These are phyloP conservation scores for Huntiella omanensis DNA, from an alignment of 2,329 filamentous ascomycete species.

Conservation along the genomic window DNA sequence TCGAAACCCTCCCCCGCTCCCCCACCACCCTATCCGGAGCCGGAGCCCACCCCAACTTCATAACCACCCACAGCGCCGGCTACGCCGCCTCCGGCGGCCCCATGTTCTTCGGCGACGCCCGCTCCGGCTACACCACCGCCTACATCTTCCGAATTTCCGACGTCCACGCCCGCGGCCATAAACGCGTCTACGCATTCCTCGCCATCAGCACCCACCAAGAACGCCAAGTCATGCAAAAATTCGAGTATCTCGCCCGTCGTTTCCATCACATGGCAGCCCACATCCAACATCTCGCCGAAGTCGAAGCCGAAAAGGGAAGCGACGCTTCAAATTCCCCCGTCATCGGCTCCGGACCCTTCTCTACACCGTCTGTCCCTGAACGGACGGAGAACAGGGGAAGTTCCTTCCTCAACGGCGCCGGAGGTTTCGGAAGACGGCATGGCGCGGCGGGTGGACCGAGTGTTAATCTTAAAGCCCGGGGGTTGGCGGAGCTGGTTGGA, in stretches of 20 bases:
- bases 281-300: constrained; percentile 46
- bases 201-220: constrained; percentile 47
- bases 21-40: constrained; percentile 18
- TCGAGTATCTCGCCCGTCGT: constrained; percentile 39
- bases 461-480: constrained; percentile 33
- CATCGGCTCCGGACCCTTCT: constrained; percentile 17
- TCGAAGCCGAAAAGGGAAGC: constrained; percentile 38
- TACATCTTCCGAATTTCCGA: constrained; percentile 54
- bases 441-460: constrained; percentile 36
- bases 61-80: constrained; percentile 34
- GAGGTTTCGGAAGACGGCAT: constrained; percentile 37
- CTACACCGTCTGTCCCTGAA: constrained; percentile 16
- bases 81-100: constrained; percentile 41
- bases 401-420: constrained; percentile 35
- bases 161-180: constrained; percentile 46
- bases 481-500: constrained; percentile 46
- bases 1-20: constrained; percentile 43
- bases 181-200: constrained; percentile 50
- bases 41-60: constrained; percentile 25
- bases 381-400: constrained; percentile 19
- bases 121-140: constrained; percentile 48
- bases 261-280: constrained; percentile 46
- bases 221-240: constrained; percentile 45
- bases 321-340: constrained; percentile 21
- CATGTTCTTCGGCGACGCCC: constrained; percentile 48